These are phyloP conservation scores for Wickerhamomyces ciferrii DNA, from an alignment of 805 yeast genomes.

Conservation along the genomic window DNA sequence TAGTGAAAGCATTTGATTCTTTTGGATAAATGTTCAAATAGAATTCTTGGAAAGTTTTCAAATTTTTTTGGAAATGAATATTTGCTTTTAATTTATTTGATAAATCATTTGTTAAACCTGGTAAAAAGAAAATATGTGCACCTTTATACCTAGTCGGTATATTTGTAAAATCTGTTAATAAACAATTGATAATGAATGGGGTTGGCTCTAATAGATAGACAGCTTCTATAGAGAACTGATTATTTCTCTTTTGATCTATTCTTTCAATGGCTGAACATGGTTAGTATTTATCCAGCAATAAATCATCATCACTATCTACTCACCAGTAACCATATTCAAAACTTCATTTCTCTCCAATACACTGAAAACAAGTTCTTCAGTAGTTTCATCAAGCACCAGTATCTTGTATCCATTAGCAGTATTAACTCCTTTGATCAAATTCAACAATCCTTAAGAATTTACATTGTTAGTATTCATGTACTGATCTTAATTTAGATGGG, in stretches of 20 bases:
- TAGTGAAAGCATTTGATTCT: slow-evolving; percentile 68
- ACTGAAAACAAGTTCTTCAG: slow-evolving; percentile 41
- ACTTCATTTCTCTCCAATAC: slow-evolving; percentile 45
- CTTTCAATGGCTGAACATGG: slow-evolving; percentile 46
- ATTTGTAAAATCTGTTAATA: slow-evolving; percentile 65
- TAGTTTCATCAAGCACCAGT: slow-evolving; percentile 51
- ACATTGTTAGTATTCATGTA: slow-evolving; percentile 1
- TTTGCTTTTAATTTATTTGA: slow-evolving; percentile 23
- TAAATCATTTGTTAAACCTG: slow-evolving; percentile 40
- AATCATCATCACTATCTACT: not conserved
- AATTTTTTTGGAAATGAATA: slow-evolving; percentile 21
- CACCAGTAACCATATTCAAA: slow-evolving; percentile 43
- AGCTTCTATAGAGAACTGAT: slow-evolving; percentile 67
- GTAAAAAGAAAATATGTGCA: slow-evolving; percentile 70
- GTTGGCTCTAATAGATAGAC: slow-evolving; percentile 74
- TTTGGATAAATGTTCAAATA: slow-evolving; percentile 54
- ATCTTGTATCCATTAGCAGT: slow-evolving; percentile 42
- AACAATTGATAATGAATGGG: slow-evolving; percentile 64
- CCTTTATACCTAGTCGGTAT: slow-evolving; percentile 67
- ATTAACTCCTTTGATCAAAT: slow-evolving; percentile 32
- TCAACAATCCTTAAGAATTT: slow-evolving; percentile 25
- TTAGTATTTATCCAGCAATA: not conserved
- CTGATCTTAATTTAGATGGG: not conserved
- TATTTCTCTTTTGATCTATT: slow-evolving; percentile 55
- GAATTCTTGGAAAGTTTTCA: slow-evolving; percentile 32